Conservation (phyloP, 768 basidiomycete genomes). For the Vishniacozyma victoriae region DNA sequence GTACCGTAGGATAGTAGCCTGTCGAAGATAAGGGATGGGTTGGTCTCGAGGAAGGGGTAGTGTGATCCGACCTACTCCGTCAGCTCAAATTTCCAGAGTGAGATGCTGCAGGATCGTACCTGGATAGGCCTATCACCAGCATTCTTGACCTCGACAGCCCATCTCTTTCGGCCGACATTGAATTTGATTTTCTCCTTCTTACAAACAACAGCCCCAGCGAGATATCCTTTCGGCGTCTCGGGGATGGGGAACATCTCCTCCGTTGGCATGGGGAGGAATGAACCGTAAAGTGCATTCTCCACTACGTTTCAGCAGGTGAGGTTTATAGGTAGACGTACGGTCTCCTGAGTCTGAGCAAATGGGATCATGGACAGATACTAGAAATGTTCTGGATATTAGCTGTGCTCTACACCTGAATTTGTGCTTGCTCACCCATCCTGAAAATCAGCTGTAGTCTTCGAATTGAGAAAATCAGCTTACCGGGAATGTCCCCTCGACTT, state of each 20-base stretch:
- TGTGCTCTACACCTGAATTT: background rate
- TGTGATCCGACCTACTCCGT: slow-evolving; percentile 79
- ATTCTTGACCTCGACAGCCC: slow-evolving; percentile 74
- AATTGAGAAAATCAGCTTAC: slow-evolving; percentile 62
- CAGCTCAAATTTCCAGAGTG: slow-evolving; percentile 2
- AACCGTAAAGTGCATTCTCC: slow-evolving; percentile 81
- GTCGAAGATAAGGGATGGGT: slow-evolving; percentile 73
- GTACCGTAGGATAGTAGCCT: slow-evolving; percentile 66
- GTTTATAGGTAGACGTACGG: slow-evolving; percentile 30
- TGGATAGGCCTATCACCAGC: slow-evolving; percentile 90
- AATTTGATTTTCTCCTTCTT: slow-evolving; percentile 60
- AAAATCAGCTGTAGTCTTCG: background rate
- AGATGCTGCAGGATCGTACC: slow-evolving; percentile 49
- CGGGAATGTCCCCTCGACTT: slow-evolving; percentile 85
- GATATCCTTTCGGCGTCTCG: slow-evolving; percentile 47
- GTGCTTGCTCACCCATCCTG: slow-evolving; percentile 23
- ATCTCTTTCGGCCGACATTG: slow-evolving; percentile 65
- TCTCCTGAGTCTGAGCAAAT: slow-evolving; percentile 77
- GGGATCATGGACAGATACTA: slow-evolving; percentile 96
- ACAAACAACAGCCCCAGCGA: slow-evolving; percentile 70
- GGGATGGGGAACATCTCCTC: slow-evolving; percentile 59
- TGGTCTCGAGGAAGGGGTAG: slow-evolving; percentile 90
- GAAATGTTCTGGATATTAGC: slow-evolving; percentile 55
- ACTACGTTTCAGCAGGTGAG: slow-evolving; percentile 44
- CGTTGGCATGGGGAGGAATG: slow-evolving; percentile 77